Evolutionary conservation across 129 eudicot genomes (phyloP).

Genomic region (Flaveria linearis): DNA sequence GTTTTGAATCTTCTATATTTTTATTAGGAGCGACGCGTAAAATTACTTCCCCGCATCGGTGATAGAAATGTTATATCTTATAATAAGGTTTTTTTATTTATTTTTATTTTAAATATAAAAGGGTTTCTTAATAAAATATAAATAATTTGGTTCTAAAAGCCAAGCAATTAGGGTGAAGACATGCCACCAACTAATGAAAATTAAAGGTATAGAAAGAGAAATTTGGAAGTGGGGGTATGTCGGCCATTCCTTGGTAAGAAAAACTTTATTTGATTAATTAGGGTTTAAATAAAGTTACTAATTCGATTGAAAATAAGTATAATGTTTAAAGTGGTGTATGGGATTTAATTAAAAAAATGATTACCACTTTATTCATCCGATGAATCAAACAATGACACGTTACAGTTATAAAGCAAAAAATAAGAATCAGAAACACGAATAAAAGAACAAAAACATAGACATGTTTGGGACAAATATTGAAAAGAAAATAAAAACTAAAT

Average conservation of each 20-base stretch:
- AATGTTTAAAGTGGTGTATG: not conserved
- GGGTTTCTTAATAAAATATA: not conserved
- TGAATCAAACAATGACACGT: not conserved
- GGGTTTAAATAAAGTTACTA: conserved; percentile 3
- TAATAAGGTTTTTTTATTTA: not conserved
- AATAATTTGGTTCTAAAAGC: conserved; percentile 29
- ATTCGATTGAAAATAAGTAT: not conserved
- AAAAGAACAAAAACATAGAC: no score
- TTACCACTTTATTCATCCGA: not conserved
- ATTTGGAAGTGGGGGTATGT: conserved; percentile 31
- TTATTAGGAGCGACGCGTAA: not conserved
- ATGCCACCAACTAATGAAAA: conserved; percentile 33
- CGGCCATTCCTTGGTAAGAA: conserved; percentile 34
- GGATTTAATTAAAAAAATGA: not conserved
- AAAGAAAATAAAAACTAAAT: no score
- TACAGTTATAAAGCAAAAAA: no score
- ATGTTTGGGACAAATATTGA: no score
- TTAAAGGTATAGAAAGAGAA: conserved; percentile 22
- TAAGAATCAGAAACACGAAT: no score
- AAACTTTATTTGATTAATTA: conserved; percentile 8
- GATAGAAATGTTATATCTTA: not conserved
- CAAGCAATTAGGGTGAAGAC: conserved; percentile 36
- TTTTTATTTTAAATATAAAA: not conserved
- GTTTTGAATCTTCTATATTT: not conserved
- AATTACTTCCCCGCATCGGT: not conserved